These are phyloP conservation scores for Keithomyces neogunnii DNA, from an alignment of 2,329 filamentous ascomycete genomes.

Conservation along the genomic window DNA sequence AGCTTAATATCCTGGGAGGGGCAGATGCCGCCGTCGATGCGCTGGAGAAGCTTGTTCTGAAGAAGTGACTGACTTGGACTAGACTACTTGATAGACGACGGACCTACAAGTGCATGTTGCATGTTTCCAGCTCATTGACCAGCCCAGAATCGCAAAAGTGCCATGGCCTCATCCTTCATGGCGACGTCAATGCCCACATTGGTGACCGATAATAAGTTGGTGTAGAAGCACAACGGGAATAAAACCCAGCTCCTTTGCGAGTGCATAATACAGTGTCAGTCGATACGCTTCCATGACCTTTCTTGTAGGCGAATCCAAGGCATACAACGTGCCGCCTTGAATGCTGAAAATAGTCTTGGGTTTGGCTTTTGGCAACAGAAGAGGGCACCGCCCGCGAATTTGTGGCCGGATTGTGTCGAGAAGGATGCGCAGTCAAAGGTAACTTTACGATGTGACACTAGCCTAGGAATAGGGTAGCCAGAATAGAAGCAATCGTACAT, in stretches of 20 bases:
- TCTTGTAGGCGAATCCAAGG: conserved; percentile 23
- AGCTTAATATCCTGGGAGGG: conserved; percentile 21
- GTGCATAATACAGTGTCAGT: conserved; percentile 24
- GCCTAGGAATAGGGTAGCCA: no score
- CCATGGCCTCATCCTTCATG: conserved; percentile 15
- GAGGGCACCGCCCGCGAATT: conserved; percentile 25
- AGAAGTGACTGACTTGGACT: not conserved
- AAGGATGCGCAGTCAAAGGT: conserved; percentile 20
- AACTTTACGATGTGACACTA: not conserved
- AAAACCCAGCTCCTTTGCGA: conserved; percentile 20
- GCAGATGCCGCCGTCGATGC: conserved; percentile 18
- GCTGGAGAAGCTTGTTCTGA: conserved; percentile 17
- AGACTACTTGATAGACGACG: no score
- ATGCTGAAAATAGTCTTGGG: no score
- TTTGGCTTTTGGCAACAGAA: conserved; percentile 5
- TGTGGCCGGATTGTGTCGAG: conserved; percentile 18
- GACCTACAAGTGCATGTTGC: no score
- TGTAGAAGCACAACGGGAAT: conserved; percentile 29
- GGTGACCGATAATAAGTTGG: conserved; percentile 24
- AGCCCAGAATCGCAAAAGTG: conserved; percentile 20
- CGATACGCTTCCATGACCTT: conserved; percentile 25
- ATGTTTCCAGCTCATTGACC: conserved; percentile 1
- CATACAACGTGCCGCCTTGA: conserved; percentile 16
- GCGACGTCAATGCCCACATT: conserved; percentile 17
- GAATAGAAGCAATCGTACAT: not conserved